Base-by-base conservation (phyloP, 306 rosid genomes). In the Hippophae gyantsensis region DNA sequence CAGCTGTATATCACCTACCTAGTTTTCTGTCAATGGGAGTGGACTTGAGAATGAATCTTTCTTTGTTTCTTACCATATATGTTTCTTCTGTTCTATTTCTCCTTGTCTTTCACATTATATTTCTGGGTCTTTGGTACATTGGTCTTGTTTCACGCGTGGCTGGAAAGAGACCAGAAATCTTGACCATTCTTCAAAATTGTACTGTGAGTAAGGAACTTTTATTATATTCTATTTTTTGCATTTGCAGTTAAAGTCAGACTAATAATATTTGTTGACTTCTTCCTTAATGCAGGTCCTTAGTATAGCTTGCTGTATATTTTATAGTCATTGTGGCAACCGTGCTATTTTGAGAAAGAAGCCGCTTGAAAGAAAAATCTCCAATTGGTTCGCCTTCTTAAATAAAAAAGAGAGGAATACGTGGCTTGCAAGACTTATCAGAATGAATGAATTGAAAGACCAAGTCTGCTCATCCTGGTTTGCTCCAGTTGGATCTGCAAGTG, bases 401-500 rank as follows among this genome's bases (percentile, higher is more conserved):
- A 86, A 82, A 63, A 86, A 82, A 77, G 97, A 82, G 54, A 76
- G 95, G 71, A 88, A 77, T 72, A 75, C 94, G 2, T 88, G 88
- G 93, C 90, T 88, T 38, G 78, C 84, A 10, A 92, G 83, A 73
- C 88, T 88, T 67, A 77, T 83, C 67, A 81, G 80, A 64, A 83
- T 92, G 84, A 80, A 79, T 72, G 96, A 92, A 74, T 79, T 79
- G 70, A 92, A 88, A 77, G 95, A 92, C 58, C 78, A 84, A 73
- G 90, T 92, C 78, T 92, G 99, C 81, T 86, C 94, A n/a, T 84
- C 93, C 47, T 92, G 99, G 99, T 92, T 92, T 64, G 97, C 99
- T 64, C 99, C 99, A 7, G 96, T 92, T 68, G 96, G 96, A 53
- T 92, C 93, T 61, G 99, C 94, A 18, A 86, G 95, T 82, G 99